A percentile compares a stretch with the other conserved stretches of the same genome.
Evolutionary conservation across 1,139 yeast species (phyloP).

Genomic region (Geotrichum australiense): DNA sequence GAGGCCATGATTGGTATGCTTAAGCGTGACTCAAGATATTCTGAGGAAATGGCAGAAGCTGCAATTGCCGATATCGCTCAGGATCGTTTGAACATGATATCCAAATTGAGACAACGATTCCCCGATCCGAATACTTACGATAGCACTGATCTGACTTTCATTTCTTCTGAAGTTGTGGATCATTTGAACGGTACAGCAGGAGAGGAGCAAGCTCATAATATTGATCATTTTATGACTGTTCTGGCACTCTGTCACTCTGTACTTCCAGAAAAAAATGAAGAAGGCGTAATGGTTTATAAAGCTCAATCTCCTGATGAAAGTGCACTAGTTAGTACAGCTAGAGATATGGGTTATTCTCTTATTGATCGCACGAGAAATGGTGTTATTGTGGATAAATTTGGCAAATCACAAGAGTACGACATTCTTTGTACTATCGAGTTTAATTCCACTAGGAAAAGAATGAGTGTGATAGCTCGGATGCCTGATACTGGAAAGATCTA

Average conservation of each 20-base stretch:
- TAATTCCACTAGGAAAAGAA: conserved; percentile 88
- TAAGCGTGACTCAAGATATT: conserved; percentile 79
- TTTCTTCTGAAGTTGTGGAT: conserved; percentile 58
- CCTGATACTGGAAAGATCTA: conserved; percentile 45
- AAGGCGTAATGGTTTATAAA: conserved; percentile 55
- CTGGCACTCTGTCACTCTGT: conserved; percentile 91
- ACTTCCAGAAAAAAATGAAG: conserved; percentile 61
- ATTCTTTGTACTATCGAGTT: conserved; percentile 74
- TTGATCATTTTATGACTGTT: conserved; percentile 76
- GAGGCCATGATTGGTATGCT: conserved; percentile 93
- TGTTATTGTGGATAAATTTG: conserved; percentile 65
- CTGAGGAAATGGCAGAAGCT: conserved; percentile 55
- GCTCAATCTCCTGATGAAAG: conserved; percentile 99
- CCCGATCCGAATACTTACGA: conserved; percentile 58
- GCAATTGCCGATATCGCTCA: conserved; percentile 56
- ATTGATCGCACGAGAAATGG: conserved; percentile 68
- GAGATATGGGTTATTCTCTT: conserved; percentile 85
- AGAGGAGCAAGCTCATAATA: conserved; percentile 52
- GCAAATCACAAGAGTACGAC: conserved; percentile 62
- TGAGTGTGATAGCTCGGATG: conserved; percentile 81
- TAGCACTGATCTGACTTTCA: conserved; percentile 55
- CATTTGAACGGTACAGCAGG: conserved; percentile 50
- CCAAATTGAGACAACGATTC: conserved; percentile 42
- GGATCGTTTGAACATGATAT: conserved; percentile 63
- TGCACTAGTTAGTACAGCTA: conserved; percentile 87